Evolutionary conservation across 1,139 yeast species (phyloP).

Genomic region (Debaryomyces sp.): DNA sequence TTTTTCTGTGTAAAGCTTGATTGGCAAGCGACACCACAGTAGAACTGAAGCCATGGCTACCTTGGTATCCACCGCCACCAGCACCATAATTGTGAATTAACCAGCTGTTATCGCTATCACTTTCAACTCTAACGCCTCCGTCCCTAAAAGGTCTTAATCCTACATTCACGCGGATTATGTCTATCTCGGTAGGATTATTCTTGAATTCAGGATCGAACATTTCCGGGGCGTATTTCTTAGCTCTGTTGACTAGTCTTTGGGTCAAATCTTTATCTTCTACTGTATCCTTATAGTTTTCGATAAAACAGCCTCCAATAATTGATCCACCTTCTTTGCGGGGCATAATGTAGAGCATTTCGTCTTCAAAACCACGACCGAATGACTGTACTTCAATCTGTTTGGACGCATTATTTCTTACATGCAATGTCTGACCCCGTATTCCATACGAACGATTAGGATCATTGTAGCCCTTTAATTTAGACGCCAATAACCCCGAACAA

Average conservation of each 20-base stretch:
- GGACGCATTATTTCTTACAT: conserved; percentile 38
- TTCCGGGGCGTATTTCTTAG: conserved; percentile 46
- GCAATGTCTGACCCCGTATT: conserved; percentile 42
- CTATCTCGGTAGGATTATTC: conserved; percentile 39
- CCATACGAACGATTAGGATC: conserved; percentile 33
- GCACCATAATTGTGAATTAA: conserved; percentile 55
- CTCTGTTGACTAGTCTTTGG: conserved; percentile 40
- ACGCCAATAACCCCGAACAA: conserved; percentile 46
- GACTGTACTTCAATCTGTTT: conserved; percentile 33
- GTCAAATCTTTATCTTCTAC: conserved; percentile 39
- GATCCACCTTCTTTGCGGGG: conserved; percentile 59
- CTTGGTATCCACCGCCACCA: conserved; percentile 59
- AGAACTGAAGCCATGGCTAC: conserved; percentile 44
- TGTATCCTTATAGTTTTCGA: conserved; percentile 22
- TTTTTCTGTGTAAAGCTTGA: neutral
- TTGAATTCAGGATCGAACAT: conserved; percentile 33
- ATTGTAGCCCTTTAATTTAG: conserved; percentile 31
- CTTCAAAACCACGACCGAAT: conserved; percentile 27
- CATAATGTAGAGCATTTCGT: conserved; percentile 49
- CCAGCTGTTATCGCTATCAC: conserved; percentile 31
- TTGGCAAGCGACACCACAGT: conserved; percentile 22
- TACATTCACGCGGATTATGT: conserved; percentile 41
- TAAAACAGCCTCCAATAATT: conserved; percentile 54
- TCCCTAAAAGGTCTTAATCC: conserved; percentile 54
- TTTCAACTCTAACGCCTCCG: conserved; percentile 49